phyloP scores from a whole-genome alignment of 192 early-diverging fungal genomes.

The Gonapodya sp. region DNA sequence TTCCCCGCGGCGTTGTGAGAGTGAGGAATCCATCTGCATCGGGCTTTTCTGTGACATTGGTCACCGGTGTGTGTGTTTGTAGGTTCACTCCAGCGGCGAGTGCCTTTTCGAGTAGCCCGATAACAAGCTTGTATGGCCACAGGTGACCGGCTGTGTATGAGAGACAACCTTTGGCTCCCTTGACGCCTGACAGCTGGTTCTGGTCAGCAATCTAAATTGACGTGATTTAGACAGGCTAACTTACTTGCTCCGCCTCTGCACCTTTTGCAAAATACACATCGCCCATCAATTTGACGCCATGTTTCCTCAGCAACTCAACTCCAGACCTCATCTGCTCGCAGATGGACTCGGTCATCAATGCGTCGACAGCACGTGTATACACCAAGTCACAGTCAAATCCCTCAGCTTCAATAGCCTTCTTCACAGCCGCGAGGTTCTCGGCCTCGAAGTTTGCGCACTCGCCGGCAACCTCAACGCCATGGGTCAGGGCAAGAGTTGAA shows the following conservation, averaged over 20 bases:
- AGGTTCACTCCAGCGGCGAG: not conserved
- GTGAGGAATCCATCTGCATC: conserved; percentile 3
- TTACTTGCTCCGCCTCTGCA: not conserved
- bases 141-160: conserved; percentile 21
- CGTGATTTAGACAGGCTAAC: not conserved
- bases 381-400: not conserved
- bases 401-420: not conserved
- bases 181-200: not conserved
- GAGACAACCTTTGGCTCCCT: not conserved
- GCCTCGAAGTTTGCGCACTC: not conserved
- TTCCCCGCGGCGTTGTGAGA: conserved; percentile 17
- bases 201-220: too few relatives aligned
- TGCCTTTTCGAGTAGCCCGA: conserved; percentile 11
- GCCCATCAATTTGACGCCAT: not conserved
- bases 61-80: conserved; percentile 20
- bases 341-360: not conserved
- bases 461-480: not conserved
- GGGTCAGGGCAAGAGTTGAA: not conserved
- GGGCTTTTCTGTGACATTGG: not conserved
- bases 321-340: not conserved
- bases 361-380: not conserved
- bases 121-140: conserved; percentile 18
- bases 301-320: not conserved
- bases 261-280: not conserved
- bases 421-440: not conserved